A percentile compares a stretch with the other conserved stretches of the same genome.
Conservation (phyloP, 345 rosid genomes). For the Garcia nutans region DNA sequence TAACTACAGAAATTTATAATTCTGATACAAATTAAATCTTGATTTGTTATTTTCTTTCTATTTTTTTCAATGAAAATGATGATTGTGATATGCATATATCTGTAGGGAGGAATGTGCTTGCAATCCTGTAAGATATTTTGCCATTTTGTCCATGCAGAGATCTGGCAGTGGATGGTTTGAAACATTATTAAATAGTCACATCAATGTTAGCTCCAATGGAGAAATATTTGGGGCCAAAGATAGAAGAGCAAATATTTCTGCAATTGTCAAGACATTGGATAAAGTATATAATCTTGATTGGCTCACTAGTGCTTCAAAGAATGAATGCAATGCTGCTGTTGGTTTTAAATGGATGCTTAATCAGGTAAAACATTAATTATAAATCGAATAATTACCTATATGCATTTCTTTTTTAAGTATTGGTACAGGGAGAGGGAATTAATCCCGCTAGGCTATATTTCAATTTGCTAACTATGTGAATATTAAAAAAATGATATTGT, state of each 20-base stretch:
- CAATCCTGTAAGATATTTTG: constrained; percentile 40
- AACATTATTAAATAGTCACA: constrained; percentile 43
- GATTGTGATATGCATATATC: not conserved
- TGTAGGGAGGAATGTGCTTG: constrained; percentile 38
- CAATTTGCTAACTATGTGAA: no score
- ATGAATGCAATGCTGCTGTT: constrained; percentile 40
- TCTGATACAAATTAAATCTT: not conserved
- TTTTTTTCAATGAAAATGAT: no score
- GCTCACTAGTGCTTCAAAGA: constrained; percentile 42
- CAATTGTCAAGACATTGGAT: constrained; percentile 29
- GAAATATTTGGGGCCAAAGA: constrained; percentile 35
- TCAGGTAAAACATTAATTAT: constrained; percentile 20
- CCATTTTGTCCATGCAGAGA: constrained; percentile 45
- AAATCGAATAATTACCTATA: no score
- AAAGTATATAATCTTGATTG: constrained; percentile 36
- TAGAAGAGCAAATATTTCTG: constrained; percentile 32
- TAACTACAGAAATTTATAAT: not conserved
- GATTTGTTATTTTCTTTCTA: not conserved
- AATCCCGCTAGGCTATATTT: no score
- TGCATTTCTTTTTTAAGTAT: no score
- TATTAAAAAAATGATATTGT: no score
- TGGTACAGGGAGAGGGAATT: no score
- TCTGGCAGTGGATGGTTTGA: constrained; percentile 49
- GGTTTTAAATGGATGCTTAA: constrained; percentile 49
- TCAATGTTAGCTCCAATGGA: constrained; percentile 44